These are phyloP conservation scores for Neurospora sp. DNA, from an alignment of 495 filamentous ascomycete species.

Conservation along the genomic window DNA sequence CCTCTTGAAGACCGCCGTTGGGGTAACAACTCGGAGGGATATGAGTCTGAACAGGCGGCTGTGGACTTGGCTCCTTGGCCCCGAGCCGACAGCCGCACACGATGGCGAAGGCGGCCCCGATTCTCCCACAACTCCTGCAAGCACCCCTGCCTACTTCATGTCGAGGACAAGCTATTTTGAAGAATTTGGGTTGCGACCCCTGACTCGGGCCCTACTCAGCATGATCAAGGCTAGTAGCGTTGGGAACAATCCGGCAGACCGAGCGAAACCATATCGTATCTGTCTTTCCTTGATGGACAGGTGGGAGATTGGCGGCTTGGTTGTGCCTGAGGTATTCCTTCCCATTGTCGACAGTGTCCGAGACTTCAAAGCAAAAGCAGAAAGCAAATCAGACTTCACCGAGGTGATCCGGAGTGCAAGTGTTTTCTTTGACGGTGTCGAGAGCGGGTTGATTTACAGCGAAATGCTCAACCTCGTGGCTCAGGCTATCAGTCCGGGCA, in stretches of 20 bases:
- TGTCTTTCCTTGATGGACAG: conserved; percentile 94
- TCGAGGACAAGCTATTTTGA: conserved; percentile 66
- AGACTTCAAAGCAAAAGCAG: conserved; percentile 50
- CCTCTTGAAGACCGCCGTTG: conserved; percentile 68
- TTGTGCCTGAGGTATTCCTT: conserved; percentile 80
- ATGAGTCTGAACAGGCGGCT: conserved; percentile 93
- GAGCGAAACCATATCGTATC: conserved; percentile 81
- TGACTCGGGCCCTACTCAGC: conserved; percentile 63
- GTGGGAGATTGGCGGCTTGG: conserved; percentile 87
- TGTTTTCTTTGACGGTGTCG: conserved; percentile 94
- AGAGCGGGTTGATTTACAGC: conserved; percentile 85
- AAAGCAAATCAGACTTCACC: conserved; percentile 55
- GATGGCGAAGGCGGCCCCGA: conserved; percentile 36
- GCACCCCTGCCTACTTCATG: conserved; percentile 31
- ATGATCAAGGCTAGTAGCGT: conserved; percentile 54
- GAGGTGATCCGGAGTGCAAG: conserved; percentile 89
- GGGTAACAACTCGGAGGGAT: conserved; percentile 78
- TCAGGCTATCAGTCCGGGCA: conserved; percentile 43
- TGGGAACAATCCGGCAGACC: conserved; percentile 46
- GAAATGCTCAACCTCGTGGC: conserved; percentile 56
- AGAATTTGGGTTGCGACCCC: conserved; percentile 59
- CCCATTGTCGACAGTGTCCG: conserved; percentile 73
- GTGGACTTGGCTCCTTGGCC: conserved; percentile 95
- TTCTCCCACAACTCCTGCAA: conserved; percentile 36
- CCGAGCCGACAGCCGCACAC: conserved; percentile 47